Conservation (phyloP, 306 rosid species). For the cucumber (Cucumis sativus) region Cucumber_9930_V3 NC_026659.2:29984501-29985000, state of each 20-base stretch:
- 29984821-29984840: constrained; percentile 79
- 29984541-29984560: constrained; percentile 29
- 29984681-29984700: not conserved
- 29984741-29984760: not conserved
- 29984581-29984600: constrained; percentile 81
- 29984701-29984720: not conserved
- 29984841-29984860: constrained; percentile 86
- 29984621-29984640: constrained; percentile 74
- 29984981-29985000: constrained; percentile 99
- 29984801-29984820: constrained; percentile 27
- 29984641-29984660: constrained; percentile 7
- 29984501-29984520: constrained; percentile 60
- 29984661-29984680: not conserved
- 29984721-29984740: not conserved
- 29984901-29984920: constrained; percentile 72
- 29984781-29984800: not conserved
- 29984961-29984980: constrained; percentile 94
- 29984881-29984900: constrained; percentile 49
- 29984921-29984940: constrained; percentile 99
- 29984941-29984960: constrained; percentile 83
- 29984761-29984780: not conserved
- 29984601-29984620: constrained; percentile 65
- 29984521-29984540: constrained; percentile 52
- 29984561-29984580: constrained; percentile 55
- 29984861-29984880: constrained; percentile 74